A percentile compares a stretch with the other conserved stretches of the same genome.
phyloP scores from a whole-genome alignment of 1,284 basidiomycete species.

The Tilletia setariae region DNA sequence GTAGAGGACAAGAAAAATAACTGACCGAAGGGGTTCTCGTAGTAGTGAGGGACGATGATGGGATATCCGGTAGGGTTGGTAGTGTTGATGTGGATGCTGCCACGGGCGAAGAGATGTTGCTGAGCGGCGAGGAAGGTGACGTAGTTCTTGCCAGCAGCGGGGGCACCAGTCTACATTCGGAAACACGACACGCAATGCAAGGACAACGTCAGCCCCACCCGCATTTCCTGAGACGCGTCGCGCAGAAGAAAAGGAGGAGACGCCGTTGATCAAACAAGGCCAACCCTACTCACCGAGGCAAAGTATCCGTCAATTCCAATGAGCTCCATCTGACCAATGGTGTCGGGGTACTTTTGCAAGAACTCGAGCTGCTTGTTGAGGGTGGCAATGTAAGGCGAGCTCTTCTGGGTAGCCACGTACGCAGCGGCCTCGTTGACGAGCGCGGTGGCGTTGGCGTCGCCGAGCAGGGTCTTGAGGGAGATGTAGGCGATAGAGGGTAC shows the following conservation, averaged over 20 bases:
- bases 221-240: no score
- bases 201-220: no score
- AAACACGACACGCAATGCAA: no score
- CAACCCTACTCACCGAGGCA: slow-evolving; percentile 29
- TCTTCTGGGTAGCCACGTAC: slow-evolving; percentile 27
- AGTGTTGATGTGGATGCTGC: slow-evolving; percentile 60
- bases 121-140: slow-evolving; percentile 55
- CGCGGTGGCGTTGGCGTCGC: slow-evolving; percentile 26
- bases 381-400: slow-evolving; percentile 33
- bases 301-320: slow-evolving; percentile 49
- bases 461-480: slow-evolving; percentile 38
- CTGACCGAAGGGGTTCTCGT: slow-evolving; percentile 21
- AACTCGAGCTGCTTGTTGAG: slow-evolving; percentile 46
- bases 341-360: slow-evolving; percentile 34
- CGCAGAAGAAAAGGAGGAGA: no score
- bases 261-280: no score
- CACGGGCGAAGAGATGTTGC: slow-evolving; percentile 64
- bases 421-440: slow-evolving; percentile 32
- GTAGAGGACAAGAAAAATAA: no score
- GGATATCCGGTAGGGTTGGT: slow-evolving; percentile 63
- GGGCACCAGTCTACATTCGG: slow-evolving; percentile 25
- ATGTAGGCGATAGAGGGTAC: slow-evolving; percentile 49
- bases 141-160: slow-evolving; percentile 38
- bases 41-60: slow-evolving; percentile 66
- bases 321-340: slow-evolving; percentile 46